Percentiles rank a stretch among this genome's conserved stretches.
These are phyloP conservation scores for Boletus reticuloceps DNA, from an alignment of 768 basidiomycete genomes.

Conservation along the genomic window DNA sequence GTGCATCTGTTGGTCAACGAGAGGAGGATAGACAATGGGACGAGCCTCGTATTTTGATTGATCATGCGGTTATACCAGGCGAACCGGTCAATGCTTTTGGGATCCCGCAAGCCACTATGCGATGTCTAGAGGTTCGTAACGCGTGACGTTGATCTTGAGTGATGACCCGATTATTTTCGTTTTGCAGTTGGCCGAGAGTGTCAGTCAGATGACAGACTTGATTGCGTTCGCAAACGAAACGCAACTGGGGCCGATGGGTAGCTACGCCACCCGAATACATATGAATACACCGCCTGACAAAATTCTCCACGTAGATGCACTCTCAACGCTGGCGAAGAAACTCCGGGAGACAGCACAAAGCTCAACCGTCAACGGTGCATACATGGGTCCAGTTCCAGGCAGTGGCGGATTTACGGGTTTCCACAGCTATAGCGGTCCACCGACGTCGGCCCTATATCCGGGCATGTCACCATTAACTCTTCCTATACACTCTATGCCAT, in stretches of 20 bases:
- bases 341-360: conserved; percentile 33
- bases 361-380: conserved; percentile 14
- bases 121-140: conserved; percentile 70
- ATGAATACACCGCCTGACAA: conserved; percentile 22
- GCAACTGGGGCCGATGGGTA: conserved; percentile 64
- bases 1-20: conserved; percentile 22
- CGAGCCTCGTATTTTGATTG: conserved; percentile 60
- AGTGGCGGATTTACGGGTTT: conserved; percentile 24
- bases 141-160: not conserved
- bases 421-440: conserved; percentile 24
- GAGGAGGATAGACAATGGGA: conserved; percentile 66
- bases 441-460: conserved; percentile 46
- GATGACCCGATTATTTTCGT: conserved; percentile 5
- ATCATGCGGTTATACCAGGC: conserved; percentile 64
- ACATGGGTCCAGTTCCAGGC: conserved; percentile 14
- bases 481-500: conserved; percentile 42
- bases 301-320: conserved; percentile 40
- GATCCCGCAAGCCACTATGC: conserved; percentile 86
- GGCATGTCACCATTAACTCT: conserved; percentile 41
- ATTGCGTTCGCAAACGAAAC: conserved; percentile 60
- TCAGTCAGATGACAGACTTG: conserved; percentile 75
- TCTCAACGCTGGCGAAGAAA: conserved; percentile 38
- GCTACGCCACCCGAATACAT: conserved; percentile 32
- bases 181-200: conserved; percentile 73
- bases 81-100: conserved; percentile 89